A percentile compares a stretch with the other conserved stretches of the same genome.
These are phyloP conservation scores for Xylaria venustula DNA, from an alignment of 495 filamentous ascomycete genomes.

Conservation along the genomic window DNA sequence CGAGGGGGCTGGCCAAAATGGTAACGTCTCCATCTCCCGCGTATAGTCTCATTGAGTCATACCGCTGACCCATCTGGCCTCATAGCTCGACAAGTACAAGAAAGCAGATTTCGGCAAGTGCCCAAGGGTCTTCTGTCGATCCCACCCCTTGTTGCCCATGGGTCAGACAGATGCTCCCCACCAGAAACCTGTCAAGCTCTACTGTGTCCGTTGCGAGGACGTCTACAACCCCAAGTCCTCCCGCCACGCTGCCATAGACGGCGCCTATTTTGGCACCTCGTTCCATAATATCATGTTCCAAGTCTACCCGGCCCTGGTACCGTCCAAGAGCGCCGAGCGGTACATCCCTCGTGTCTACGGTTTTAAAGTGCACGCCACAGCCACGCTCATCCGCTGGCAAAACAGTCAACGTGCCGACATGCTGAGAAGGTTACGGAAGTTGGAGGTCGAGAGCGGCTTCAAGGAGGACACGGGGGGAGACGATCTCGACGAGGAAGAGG, in stretches of 20 bases:
- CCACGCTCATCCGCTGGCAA: slow-evolving; percentile 90
- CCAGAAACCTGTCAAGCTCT: slow-evolving; percentile 87
- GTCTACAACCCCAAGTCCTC: slow-evolving; percentile 99
- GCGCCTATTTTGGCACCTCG: slow-evolving; percentile 94
- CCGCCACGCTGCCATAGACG: slow-evolving; percentile 90
- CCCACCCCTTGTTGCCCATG: slow-evolving; percentile 88
- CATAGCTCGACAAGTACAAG: slow-evolving; percentile 97
- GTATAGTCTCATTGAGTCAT: not conserved
- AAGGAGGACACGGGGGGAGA: slow-evolving; percentile 45
- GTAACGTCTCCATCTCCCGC: slow-evolving; percentile 46
- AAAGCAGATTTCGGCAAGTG: slow-evolving; percentile 98
- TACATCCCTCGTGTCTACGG: slow-evolving; percentile 90
- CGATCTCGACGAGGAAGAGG: slow-evolving; percentile 43
- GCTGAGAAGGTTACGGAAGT: slow-evolving; percentile 61
- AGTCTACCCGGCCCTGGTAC: slow-evolving; percentile 87
- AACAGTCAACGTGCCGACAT: slow-evolving; percentile 74
- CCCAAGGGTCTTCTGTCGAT: slow-evolving; percentile 88
- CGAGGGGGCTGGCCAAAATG: slow-evolving; percentile 92
- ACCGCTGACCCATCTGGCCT: slow-evolving; percentile 14
- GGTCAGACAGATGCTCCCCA: slow-evolving; percentile 85
- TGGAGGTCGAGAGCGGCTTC: slow-evolving; percentile 60
- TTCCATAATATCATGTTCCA: slow-evolving; percentile 99
- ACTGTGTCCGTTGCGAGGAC: slow-evolving; percentile 96
- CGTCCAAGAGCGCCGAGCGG: slow-evolving; percentile 77
- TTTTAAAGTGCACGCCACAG: slow-evolving; percentile 89